These are phyloP conservation scores for Leptodontidium sp. DNA, from an alignment of 2,329 filamentous ascomycete species.

Conservation along the genomic window DNA sequence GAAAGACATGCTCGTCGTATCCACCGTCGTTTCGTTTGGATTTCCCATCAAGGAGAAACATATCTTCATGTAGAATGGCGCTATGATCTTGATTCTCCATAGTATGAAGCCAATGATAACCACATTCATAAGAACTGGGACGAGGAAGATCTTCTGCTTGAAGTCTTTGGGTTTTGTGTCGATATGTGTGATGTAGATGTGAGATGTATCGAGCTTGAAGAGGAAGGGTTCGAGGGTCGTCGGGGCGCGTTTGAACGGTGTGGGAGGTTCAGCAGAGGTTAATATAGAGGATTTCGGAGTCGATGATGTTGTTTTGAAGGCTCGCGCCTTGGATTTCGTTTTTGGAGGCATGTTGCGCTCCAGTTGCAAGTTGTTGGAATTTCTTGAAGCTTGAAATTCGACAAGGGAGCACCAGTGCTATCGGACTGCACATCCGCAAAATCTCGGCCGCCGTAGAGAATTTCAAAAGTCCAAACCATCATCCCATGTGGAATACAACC, in stretches of 20 bases:
- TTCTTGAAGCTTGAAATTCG: slow-evolving; percentile 13
- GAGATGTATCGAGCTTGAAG: slow-evolving; percentile 69
- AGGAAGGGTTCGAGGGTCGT: slow-evolving; percentile 30
- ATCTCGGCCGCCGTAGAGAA: slow-evolving; percentile 34
- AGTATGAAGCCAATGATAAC: slow-evolving; percentile 69
- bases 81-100: slow-evolving; percentile 72
- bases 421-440: background rate
- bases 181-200: slow-evolving; percentile 87
- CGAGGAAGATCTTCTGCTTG: slow-evolving; percentile 84
- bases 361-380: slow-evolving; percentile 4
- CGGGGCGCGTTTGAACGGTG: slow-evolving; percentile 74
- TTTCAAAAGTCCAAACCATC: slow-evolving; percentile 20
- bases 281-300: slow-evolving; percentile 28
- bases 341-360: slow-evolving; percentile 45
- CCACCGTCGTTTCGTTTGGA: slow-evolving; percentile 70
- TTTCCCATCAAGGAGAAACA: slow-evolving; percentile 44
- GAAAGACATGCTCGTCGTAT: slow-evolving; percentile 64
- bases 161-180: slow-evolving; percentile 73
- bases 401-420: background rate
- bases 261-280: slow-evolving; percentile 52
- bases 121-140: slow-evolving; percentile 81
- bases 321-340: slow-evolving; percentile 41
- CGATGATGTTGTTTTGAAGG: slow-evolving; percentile 36
- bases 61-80: slow-evolving; percentile 71
- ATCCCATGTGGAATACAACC: slow-evolving; percentile 9